Base-by-base conservation (phyloP, 306 rosid genomes). In the Fragaria iinumae region DNA sequence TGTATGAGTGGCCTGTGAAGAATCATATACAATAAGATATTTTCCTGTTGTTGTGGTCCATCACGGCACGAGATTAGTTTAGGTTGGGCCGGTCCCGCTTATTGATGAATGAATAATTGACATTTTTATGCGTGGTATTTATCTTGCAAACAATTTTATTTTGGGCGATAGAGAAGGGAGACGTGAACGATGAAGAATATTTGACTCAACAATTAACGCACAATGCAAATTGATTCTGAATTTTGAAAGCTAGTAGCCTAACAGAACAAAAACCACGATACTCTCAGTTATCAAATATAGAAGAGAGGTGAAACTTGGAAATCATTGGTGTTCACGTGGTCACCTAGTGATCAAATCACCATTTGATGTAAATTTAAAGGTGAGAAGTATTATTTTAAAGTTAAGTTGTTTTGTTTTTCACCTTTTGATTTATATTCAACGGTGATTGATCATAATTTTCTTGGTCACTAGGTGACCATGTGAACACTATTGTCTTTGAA, bases 151-250 rank as follows among this genome's bases (percentile, higher is more conserved):
- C 60, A 2, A 20, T 53, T 20, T 55, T 0, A n/a, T 55, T 55
- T 8, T 8, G 60, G 21, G 55, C 20, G 18, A 14, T 1, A 48
- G 20, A 48, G 18, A 1, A 49, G 11, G 20, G n/a, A 49, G 60
- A 55, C 64, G 7, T 57, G 16, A 21, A 21, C 4, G 27, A 25
- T 60, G 39, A 29, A 27, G 20, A 60, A 29, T 1, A 11, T 23
- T 12, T 23, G 8, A 62, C 12, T 11, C 16, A 48, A 12, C 16
- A 48, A 12, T 14, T 48, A 14, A 3, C 18, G 14, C 4, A 12
- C 17, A 2, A 47, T 74, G 83, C 77, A 69, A 41, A 17, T 38
- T 70, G 69, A 80, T 69, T 49, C 68, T 6, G 0, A 7, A 27
- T 53, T 5, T 34, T 0, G 17, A 41, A 66, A 32, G 16, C 11